Base-by-base conservation (phyloP, 164 flowering plant genomes). In the Buxus sempervirens region DNA sequence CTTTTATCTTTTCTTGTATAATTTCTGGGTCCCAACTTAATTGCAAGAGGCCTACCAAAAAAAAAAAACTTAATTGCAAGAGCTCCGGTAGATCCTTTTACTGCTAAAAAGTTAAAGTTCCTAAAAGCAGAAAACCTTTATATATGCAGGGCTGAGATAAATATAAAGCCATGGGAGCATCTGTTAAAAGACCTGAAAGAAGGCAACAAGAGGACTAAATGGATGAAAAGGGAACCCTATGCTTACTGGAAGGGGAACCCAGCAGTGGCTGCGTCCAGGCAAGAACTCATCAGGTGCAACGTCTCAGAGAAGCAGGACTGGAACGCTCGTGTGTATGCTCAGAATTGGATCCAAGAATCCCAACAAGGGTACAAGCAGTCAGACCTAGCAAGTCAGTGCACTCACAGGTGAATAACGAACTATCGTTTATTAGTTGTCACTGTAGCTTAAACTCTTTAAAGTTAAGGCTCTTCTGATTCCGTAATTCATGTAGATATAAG, bases 221-320 rank as follows among this genome's bases (percentile, higher is more conserved):
- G 72, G 72, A 23, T 42, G 20, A 64, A 68, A 5, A 67, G 76
- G 53, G 76, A 67, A 25, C 60, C 76, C 0, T 42, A 68, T 49
- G 76, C 76, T 4, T 73, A 55, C 49, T 73, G 71, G 76, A 73
- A 68, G 23, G 71, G 69, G 16, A 64, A 73, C 41, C 66, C 70
- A 9, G 0, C 9, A n/a, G 49, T 28, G 16, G 60, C 60, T 20
- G 32, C 38, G n/a, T 32, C 57, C 23, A 32, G 76, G 54, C 49
- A 19, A 49, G 68, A 73, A 15, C 71, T 73, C 25, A 38, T 49
- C 12, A 63, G 32, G 3, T 73, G 76, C 49, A 73, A 68, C 48
- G 68, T 58, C 45, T 42, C 76, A 6, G 57, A 63, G 9, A 51
- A 57, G 9, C 58, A 62, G 9, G 71, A 68, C 26, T 60, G 64